Evolutionary conservation across 1,139 yeast species (phyloP), one percentile per base, ranked within the genome.

Genomic region (Protomyces gravidus): DNA sequence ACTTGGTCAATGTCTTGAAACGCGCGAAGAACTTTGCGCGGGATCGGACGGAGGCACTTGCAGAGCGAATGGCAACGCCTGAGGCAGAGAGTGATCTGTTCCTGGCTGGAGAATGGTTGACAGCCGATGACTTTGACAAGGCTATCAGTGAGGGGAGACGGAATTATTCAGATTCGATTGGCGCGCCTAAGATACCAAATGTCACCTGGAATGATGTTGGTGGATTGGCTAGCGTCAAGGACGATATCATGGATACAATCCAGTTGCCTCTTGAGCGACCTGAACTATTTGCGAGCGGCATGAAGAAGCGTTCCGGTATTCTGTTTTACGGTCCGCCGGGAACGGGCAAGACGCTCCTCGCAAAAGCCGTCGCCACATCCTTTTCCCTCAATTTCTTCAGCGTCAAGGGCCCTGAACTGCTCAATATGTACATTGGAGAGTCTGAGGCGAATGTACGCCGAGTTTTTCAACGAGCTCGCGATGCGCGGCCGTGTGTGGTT

Each of bases 301-400:
- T 92, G 69, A 90, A 92, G 71, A 90, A 92, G 70, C 80, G 99
- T 71, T 79, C 97, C 71, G 86, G 95, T 69, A 87, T 92, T 45
- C 74, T 92, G 65, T 89, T 92, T 70, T 92, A 92, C 72, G 98
- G 98, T 0, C 97, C 97, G 0, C 98, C 98, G 0, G 98, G 98
- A 27, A 92, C 97, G 0, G 98, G 98, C 67, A 92, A 92, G 70
- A 92, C 98, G 0, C 76, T 92, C 47, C 77, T 92, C 62, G 97
- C 97, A 9, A 92, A 92, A 71, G 97, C 97, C 0, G 92, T 92
- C 68, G 97, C 97, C 1, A 88, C 97, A 1, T 89, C 90, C 65
- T 92, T 90, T 69, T 86, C 96, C 2, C 78, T 92, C 65, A 92
- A 92, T 70, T 92, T 92, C 72, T 90, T 92, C 90, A 92, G 98